Base-by-base conservation (phyloP, 1,139 yeast genomes). In the Candida sp. region DNA sequence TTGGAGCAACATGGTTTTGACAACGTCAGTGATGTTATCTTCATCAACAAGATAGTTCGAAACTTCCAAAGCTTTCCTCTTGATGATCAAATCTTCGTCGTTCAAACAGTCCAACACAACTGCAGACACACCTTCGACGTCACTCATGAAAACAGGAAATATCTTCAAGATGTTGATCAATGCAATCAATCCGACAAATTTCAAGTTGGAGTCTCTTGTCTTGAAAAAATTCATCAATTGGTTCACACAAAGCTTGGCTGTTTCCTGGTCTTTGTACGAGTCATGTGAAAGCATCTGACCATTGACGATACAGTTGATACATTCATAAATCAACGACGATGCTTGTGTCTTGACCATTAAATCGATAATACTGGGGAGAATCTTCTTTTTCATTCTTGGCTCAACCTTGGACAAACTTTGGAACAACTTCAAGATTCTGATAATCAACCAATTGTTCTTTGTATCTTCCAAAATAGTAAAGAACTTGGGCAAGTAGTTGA, bases 371-470 rank as follows among this genome's bases (percentile, higher is more conserved):
- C 92, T 89, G 0, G 97, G 96, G 49, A 91, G 67, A n/a, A 94
- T 78, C 63, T 89, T 90, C 53, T 83, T 78, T 62, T 88, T 90
- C 66, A 96, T 78, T 56, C 98, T 78, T 11, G 98, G 97, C 68
- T 96, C 99, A 5, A 86, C 85, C 46, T 84, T 80, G 1, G 96
- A 88, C 55, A 96, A 77, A 46, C 94, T 87, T 33, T 96, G 88
- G 63, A 96, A 92, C 25, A 96, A 75, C 64, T 94, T 96, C 56
- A 96, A 78, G 35, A 96, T 79, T 62, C 97, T 81, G 52, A 96
- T 94, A 22, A 90, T 85, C 77, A 94, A 86, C 99, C 99, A 96
- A 66, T 96, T 96, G 66, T 94, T 93, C 53, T 84, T 85, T 1
- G 97, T 85, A 1, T 86, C 85, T 44, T 89, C 87, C 49, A 96